A percentile compares a stretch with the other conserved stretches of the same genome.
Conservation (phyloP, 768 basidiomycete species). For the Leccinum obscurum region DNA sequence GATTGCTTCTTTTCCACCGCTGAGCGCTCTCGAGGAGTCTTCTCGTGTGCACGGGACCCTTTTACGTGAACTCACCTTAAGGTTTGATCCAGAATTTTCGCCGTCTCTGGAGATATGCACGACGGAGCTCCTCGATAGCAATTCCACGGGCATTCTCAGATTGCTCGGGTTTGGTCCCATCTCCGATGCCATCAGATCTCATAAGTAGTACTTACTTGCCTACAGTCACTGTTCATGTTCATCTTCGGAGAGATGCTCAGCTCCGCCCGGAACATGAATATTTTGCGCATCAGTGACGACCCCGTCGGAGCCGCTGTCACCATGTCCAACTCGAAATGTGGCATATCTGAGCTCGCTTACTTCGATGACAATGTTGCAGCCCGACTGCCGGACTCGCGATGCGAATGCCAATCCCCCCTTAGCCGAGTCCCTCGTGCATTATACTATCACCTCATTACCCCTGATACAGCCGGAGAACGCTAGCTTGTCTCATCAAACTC, state of each 20-base stretch:
- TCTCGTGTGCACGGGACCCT: slow-evolving; percentile 1
- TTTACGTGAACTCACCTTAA: slow-evolving; percentile 19
- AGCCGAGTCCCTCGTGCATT: slow-evolving; percentile 1
- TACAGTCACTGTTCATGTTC: not conserved
- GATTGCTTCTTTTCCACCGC: slow-evolving; percentile 7
- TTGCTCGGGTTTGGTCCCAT: slow-evolving; percentile 17
- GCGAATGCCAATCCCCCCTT: not conserved
- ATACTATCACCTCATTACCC: slow-evolving; percentile 8
- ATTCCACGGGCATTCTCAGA: slow-evolving; percentile 7
- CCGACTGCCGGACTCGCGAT: slow-evolving; percentile 5
- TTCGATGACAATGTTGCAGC: slow-evolving; percentile 8
- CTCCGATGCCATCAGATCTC: slow-evolving; percentile 18
- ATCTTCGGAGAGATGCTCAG: not conserved
- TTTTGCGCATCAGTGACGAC: not conserved
- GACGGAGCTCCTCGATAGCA: slow-evolving; percentile 11
- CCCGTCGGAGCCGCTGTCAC: not conserved
- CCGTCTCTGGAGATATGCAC: slow-evolving; percentile 1
- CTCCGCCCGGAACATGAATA: not conserved
- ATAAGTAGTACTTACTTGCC: not conserved
- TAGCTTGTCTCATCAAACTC: not conserved
- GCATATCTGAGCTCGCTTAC: slow-evolving; percentile 10
- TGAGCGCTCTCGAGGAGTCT: slow-evolving; percentile 1
- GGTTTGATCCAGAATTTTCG: slow-evolving; percentile 13
- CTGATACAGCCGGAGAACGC: slow-evolving; percentile 4
- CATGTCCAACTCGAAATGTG: slow-evolving; percentile 15